A percentile compares a stretch with the other conserved stretches of the same genome.
phyloP scores from a whole-genome alignment of 2,329 filamentous ascomycete species.

The Aspergillus fumigatiaffinis region DNA sequence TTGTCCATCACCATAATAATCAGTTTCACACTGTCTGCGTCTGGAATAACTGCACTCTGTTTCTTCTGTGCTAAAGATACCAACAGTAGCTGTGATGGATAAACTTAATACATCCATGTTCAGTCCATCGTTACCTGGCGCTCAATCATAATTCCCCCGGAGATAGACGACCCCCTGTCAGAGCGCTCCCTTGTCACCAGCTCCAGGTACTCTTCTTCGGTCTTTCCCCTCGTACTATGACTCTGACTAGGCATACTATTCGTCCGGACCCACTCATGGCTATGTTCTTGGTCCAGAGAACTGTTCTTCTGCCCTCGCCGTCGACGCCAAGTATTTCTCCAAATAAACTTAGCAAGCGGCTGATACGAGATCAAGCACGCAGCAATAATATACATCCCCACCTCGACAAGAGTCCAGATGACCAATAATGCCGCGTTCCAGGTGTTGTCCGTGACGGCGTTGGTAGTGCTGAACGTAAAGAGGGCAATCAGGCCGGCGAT shows the following conservation, averaged over 20 bases:
- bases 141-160: background rate
- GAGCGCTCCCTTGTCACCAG: background rate
- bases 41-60: background rate
- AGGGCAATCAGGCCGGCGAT: background rate
- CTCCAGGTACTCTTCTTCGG: background rate
- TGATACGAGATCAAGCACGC: slow-evolving; percentile 1
- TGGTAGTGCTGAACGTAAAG: background rate
- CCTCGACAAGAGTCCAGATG: background rate
- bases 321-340: background rate
- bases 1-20: too few species aligned
- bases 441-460: slow-evolving; percentile 1
- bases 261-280: background rate
- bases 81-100: background rate
- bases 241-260: background rate
- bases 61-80: background rate
- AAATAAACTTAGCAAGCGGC: background rate
- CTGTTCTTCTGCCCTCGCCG: background rate
- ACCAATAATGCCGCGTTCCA: background rate
- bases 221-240: background rate
- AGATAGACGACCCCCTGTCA: background rate
- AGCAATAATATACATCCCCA: slow-evolving; percentile 1
- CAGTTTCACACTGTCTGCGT: too few species aligned
- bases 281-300: background rate
- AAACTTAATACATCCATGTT: background rate
- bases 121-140: background rate